Evolutionary conservation across 78 protist species (phyloP).

Genomic region (Bodo saltans): DNA sequence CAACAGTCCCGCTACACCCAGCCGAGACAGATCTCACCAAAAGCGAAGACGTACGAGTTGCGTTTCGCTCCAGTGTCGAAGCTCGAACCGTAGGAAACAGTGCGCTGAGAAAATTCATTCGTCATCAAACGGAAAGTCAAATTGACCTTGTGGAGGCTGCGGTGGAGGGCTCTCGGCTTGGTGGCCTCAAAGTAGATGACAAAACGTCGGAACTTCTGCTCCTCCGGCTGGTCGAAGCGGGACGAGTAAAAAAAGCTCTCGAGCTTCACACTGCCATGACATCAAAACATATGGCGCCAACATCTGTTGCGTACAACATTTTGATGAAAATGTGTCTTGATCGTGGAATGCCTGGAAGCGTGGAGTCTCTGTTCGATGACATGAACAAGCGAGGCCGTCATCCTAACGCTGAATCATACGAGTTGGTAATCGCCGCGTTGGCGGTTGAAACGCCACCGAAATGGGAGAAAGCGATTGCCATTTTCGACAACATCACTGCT

Average conservation of each 20-base stretch:
- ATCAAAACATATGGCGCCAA: background rate
- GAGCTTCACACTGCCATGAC: background rate
- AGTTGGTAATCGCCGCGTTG: background rate
- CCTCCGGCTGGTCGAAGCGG: background rate
- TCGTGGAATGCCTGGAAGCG: background rate
- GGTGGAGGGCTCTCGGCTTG: background rate
- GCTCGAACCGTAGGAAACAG: background rate
- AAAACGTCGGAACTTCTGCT: background rate
- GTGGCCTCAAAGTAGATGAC: background rate
- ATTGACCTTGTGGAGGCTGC: background rate
- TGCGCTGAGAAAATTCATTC: background rate
- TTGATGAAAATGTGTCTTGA: background rate
- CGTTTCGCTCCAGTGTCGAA: background rate
- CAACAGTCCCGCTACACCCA: too few species aligned
- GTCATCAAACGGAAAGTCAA: background rate
- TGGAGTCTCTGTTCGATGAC: background rate
- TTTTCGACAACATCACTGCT: background rate
- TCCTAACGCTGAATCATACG: background rate
- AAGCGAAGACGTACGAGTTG: background rate
- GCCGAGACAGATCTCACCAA: too few species aligned
- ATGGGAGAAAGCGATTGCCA: background rate
- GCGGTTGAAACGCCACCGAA: background rate
- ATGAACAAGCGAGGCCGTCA: background rate
- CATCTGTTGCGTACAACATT: background rate
- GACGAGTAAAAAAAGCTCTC: background rate